phyloP scores from a whole-genome alignment of 2,329 filamentous ascomycete species.

The Pseudogymnoascus destructans region DNA sequence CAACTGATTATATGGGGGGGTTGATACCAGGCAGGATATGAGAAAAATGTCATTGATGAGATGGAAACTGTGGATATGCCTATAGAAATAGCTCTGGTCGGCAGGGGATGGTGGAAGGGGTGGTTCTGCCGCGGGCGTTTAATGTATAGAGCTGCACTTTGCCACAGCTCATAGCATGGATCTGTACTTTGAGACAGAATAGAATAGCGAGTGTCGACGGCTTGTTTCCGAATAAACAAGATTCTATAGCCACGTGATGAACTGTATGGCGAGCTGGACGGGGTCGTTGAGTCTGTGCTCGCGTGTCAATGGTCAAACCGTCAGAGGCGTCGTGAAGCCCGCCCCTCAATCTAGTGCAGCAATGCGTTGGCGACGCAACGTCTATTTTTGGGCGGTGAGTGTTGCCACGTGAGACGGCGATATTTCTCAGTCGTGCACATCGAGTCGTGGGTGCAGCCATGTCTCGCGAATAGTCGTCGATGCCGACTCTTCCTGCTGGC shows the following conservation, averaged over 20 bases:
- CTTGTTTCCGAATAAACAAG: background rate
- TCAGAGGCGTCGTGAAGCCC: background rate
- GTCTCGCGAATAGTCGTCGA: background rate
- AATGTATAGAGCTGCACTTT: background rate
- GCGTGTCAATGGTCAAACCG: constrained; percentile 1
- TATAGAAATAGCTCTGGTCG: background rate
- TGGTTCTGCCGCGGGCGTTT: background rate
- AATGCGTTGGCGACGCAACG: background rate
- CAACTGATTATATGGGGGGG: background rate
- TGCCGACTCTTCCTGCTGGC: background rate
- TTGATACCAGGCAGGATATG: constrained; percentile 5
- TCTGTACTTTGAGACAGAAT: constrained; percentile 8
- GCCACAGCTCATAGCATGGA: background rate
- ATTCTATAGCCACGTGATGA: background rate
- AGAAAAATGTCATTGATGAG: background rate
- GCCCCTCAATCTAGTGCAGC: background rate
- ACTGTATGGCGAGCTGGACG: background rate
- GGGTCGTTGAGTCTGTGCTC: background rate
- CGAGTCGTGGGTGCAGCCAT: background rate
- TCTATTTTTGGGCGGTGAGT: background rate
- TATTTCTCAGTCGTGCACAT: background rate
- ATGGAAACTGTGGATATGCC: constrained; percentile 1
- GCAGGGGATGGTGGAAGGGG: background rate
- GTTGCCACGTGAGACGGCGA: constrained; percentile 1
- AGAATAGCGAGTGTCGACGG: background rate